A percentile compares a stretch with the other conserved stretches of the same genome.
Evolutionary conservation across 345 rosid genomes (phyloP).

Genomic region (Ceriops tagal): DNA sequence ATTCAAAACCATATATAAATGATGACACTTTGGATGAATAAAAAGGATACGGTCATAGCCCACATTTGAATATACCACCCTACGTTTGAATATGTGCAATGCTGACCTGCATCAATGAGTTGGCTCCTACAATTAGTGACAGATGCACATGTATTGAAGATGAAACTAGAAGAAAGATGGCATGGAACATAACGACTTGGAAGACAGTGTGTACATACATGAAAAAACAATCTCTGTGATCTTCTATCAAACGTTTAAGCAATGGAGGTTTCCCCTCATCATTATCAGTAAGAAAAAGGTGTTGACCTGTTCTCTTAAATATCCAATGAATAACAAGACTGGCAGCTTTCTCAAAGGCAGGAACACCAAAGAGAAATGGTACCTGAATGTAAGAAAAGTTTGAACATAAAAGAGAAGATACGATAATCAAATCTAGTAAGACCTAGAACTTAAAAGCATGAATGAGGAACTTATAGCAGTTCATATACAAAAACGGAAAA

Average conservation of each 20-base stretch:
- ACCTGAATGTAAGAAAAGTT: constrained; percentile 48
- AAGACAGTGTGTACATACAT: constrained; percentile 53
- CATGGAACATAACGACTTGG: not conserved
- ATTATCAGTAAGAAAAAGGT: constrained; percentile 83
- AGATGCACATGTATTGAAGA: not conserved
- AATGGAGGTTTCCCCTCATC: constrained; percentile 84
- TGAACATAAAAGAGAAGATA: not conserved
- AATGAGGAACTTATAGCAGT: not conserved
- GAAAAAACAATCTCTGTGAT: constrained; percentile 53
- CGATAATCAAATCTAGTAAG: not conserved
- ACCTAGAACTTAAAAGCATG: not conserved
- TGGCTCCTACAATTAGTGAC: constrained; percentile 14
- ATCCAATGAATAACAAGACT: constrained; percentile 82
- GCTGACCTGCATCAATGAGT: constrained; percentile 67
- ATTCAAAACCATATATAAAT: not conserved
- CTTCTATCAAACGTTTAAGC: constrained; percentile 75
- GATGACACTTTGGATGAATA: not conserved
- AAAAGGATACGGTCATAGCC: constrained; percentile 85
- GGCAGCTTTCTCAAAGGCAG: constrained; percentile 87
- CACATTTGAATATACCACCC: constrained; percentile 87
- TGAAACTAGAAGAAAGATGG: constrained; percentile 11
- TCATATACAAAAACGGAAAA: not conserved
- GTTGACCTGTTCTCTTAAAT: constrained; percentile 89
- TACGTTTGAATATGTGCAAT: constrained; percentile 64
- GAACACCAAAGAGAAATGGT: constrained; percentile 92